These are phyloP conservation scores for Penicillium goetzii DNA, from an alignment of 495 filamentous ascomycete species.

Conservation along the genomic window DNA sequence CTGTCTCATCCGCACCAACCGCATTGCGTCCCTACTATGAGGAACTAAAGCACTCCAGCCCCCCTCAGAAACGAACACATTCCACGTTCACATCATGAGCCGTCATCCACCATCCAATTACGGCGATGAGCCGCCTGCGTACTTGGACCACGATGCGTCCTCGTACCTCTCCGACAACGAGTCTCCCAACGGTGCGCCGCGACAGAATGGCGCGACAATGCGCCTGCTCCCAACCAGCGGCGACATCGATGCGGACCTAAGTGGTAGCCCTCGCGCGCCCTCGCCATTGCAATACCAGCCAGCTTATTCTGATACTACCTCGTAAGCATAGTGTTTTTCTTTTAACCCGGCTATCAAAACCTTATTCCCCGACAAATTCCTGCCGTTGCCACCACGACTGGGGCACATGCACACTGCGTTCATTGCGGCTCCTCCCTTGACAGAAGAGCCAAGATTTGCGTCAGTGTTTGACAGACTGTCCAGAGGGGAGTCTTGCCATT, in stretches of 20 bases:
- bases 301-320: conserved; percentile 39
- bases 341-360: conserved; percentile 2
- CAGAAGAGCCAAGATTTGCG: conserved; percentile 4
- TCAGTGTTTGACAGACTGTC: conserved; percentile 6
- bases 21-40: conserved; percentile 32
- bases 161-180: conserved; percentile 41
- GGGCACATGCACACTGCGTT: conserved; percentile 12
- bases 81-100: conserved; percentile 37
- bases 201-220: conserved; percentile 57
- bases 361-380: conserved; percentile 31
- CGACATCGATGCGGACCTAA: conserved; percentile 38
- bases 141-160: conserved; percentile 38
- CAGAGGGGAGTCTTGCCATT: conserved; percentile 17
- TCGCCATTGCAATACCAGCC: conserved; percentile 28
- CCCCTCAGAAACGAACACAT: conserved; percentile 16
- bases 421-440: conserved; percentile 22
- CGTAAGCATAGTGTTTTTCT: conserved; percentile 42
- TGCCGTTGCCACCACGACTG: conserved; percentile 22
- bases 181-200: conserved; percentile 29
- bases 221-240: conserved; percentile 61
- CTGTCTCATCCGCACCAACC: conserved; percentile 8
- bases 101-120: conserved; percentile 38
- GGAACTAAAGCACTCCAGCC: conserved; percentile 23
- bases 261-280: conserved; percentile 22
- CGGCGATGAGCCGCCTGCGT: conserved; percentile 49